These are phyloP conservation scores for Piper betle DNA, from an alignment of 164 flowering plant species.

Conservation along the genomic window DNA sequence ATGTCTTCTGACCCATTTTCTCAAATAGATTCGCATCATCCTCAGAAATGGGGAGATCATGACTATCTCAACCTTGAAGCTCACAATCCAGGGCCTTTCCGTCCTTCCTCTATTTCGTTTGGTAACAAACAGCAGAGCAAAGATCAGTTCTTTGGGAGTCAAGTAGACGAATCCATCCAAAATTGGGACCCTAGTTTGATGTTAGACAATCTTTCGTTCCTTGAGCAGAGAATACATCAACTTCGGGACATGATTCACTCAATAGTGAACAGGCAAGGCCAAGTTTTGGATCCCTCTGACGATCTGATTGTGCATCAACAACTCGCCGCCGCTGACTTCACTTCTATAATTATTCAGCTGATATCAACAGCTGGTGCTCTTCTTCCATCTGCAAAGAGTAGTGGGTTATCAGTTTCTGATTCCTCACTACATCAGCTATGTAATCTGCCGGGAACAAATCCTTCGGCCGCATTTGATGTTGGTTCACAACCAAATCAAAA, in stretches of 20 bases:
- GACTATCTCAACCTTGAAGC: constrained; percentile 18
- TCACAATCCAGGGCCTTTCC: constrained; percentile 19
- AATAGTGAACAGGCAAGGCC: constrained; percentile 30
- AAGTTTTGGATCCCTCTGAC: constrained; percentile 11
- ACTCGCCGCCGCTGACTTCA: constrained; percentile 71
- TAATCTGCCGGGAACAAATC: too few species aligned
- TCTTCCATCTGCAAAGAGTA: too few species aligned
- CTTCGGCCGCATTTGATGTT: too few species aligned
- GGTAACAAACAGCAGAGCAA: constrained; percentile 20
- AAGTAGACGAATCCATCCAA: constrained; percentile 8
- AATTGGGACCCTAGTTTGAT: constrained; percentile 61
- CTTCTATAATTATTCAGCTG: constrained; percentile 85
- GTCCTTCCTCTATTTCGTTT: constrained; percentile 13
- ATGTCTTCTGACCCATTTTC: constrained; percentile 16
- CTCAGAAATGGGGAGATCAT: constrained; percentile 37
- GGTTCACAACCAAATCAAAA: too few species aligned
- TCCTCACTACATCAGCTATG: too few species aligned
- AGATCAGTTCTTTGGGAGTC: constrained; percentile 15
- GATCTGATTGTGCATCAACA: constrained; percentile 64
- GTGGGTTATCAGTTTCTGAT: too few species aligned
- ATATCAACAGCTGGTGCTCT: too few species aligned
- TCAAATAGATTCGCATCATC: constrained; percentile 12
- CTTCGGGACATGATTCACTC: constrained; percentile 63
- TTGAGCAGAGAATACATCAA: constrained; percentile 83
- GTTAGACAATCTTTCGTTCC: constrained; percentile 59